Evolutionary conservation across 106 monocot species (phyloP).

Genomic region (Amphibolis antarctica): DNA sequence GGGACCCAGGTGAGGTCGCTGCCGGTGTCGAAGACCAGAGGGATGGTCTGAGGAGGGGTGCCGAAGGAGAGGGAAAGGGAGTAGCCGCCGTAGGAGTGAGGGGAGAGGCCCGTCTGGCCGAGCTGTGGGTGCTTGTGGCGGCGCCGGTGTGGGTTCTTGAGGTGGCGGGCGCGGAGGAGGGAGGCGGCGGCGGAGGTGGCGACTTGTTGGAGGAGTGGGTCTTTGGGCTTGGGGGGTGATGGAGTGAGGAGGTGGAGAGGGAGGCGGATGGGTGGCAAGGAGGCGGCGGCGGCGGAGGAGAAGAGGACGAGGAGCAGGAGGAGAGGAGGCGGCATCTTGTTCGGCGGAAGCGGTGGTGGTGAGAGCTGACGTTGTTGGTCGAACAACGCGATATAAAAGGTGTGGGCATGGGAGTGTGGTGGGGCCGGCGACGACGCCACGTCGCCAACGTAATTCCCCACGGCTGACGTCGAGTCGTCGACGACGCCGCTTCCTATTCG

Average conservation of each 20-base stretch:
- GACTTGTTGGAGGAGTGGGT: slow-evolving; percentile 2
- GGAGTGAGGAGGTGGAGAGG: neutral
- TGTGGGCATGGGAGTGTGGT: too few relatives aligned
- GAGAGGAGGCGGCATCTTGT: too few relatives aligned
- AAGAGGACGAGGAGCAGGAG: too few relatives aligned
- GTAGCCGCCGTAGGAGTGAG: slow-evolving; percentile 33
- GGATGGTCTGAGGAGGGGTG: slow-evolving; percentile 17
- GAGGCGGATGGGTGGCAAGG: neutral
- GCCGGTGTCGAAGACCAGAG: slow-evolving; percentile 73
- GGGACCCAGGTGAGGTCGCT: slow-evolving; percentile 63
- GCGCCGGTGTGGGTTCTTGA: slow-evolving; percentile 5
- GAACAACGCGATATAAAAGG: too few relatives aligned
- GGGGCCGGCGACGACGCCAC: too few relatives aligned
- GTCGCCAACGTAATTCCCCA: too few relatives aligned
- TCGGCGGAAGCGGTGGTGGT: too few relatives aligned
- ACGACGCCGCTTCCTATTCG: too few relatives aligned
- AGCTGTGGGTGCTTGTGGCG: neutral
- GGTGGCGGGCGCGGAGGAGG: slow-evolving; percentile 21
- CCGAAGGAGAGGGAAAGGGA: slow-evolving; percentile 24
- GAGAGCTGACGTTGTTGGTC: too few relatives aligned
- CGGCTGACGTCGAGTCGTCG: too few relatives aligned
- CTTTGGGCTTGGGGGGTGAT: neutral
- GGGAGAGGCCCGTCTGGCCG: slow-evolving; percentile 1
- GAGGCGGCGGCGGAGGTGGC: slow-evolving; percentile 12
- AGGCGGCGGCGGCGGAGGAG: neutral